Evolutionary conservation across 768 basidiomycete species (phyloP), one percentile per base, ranked within the genome.

Genomic region (Hypsizygus marmoreus): DNA sequence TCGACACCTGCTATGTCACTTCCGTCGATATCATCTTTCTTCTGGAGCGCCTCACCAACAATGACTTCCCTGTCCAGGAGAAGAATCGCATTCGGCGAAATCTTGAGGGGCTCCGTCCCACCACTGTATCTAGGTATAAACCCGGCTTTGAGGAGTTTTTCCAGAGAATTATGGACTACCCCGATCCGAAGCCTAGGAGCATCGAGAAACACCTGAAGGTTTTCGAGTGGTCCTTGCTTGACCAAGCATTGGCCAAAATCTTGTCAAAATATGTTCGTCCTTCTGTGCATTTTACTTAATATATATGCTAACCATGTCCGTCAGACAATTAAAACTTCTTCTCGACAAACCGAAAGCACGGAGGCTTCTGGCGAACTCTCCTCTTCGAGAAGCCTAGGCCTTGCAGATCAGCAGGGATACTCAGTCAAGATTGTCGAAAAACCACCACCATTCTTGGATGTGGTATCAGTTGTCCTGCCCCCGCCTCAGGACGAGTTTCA

Each of bases 121-220:
- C 82, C 43, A 97, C 95, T 1, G 84, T 97, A 3, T 88, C 88
- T 20, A 99, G 97, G 71, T 80, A 81, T 62, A 88, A 90, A 55
- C 70, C 78, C 0, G 87, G 84, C 10, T 85, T 80, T 46, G 89
- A 90, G 56, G 74, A 79, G 13, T 91, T 97, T 65, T 99, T 97
- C 77, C 84, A 89, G 70, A 77, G 84, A 55, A 94, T 99, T 70
- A 97, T 99, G 95, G 84, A 89, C 40, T 95, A 97, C 60, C 91
- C 94, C 0, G 81, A 83, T 34, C 95, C 95, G 6, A 94, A 91
- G 63, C 95, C 95, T 2, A 78, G 95, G 44, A 95, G 93, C 62
- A 99, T 98, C 52, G 95, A 97, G 61, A 97, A 98, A 75, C 93
- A 97, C 59, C 77, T 99, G 60, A 91, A 91, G 63, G 86, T 91